These are phyloP conservation scores for Nyssa sinensis DNA, from an alignment of 148 eudicot species.

Conservation along the genomic window DNA sequence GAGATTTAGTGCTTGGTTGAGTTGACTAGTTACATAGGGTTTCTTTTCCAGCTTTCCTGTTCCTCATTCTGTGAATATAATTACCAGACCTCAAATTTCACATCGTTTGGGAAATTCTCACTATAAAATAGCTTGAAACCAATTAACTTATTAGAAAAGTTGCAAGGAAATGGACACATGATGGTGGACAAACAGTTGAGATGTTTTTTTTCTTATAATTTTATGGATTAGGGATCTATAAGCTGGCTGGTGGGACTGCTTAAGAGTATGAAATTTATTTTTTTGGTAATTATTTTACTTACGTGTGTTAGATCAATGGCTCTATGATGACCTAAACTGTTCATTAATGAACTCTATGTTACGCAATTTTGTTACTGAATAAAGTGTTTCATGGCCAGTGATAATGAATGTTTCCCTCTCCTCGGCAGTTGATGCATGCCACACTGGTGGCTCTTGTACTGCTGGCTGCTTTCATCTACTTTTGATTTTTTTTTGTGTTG, in stretches of 20 bases:
- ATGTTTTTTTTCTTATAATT: neutral
- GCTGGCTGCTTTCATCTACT: no score
- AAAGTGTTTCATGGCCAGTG: neutral
- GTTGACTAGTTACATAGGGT: neutral
- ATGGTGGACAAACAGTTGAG: neutral
- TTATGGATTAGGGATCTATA: neutral
- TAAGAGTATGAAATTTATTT: neutral
- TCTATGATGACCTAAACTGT: no score
- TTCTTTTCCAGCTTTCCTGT: no score
- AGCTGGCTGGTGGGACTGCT: neutral
- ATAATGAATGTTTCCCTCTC: neutral
- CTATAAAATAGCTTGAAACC: neutral
- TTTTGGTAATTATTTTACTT: neutral
- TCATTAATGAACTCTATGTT: no score
- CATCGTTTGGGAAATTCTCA: no score
- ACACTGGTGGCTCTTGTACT: neutral
- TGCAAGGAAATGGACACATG: neutral
- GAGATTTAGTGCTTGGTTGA: neutral
- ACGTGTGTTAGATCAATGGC: neutral
- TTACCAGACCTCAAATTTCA: neutral
- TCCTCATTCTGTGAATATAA: neutral
- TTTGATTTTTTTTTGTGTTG: no score
- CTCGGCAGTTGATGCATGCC: neutral
- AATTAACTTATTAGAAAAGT: neutral
- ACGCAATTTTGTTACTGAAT: neutral